Evolutionary conservation across 495 filamentous ascomycete genomes (phyloP).

Genomic region (Penicillium desertorum): DNA sequence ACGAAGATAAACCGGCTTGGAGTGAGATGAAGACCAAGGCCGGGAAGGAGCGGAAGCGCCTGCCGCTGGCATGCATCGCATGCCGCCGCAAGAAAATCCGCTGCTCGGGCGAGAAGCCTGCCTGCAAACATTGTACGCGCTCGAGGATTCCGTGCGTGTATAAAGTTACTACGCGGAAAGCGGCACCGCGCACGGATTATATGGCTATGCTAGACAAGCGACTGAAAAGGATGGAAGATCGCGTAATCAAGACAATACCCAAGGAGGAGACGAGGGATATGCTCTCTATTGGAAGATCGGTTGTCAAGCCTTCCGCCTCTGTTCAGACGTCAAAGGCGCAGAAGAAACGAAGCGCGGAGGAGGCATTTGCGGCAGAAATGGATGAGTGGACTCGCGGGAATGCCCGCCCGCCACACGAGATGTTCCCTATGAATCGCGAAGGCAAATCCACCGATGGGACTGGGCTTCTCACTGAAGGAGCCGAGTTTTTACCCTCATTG

Average conservation of each 20-base stretch:
- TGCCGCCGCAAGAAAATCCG: slow-evolving; percentile 97
- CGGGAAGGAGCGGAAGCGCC: slow-evolving; percentile 89
- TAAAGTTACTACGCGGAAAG: slow-evolving; percentile 93
- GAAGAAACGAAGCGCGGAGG: slow-evolving; percentile 84
- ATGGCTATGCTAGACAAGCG: slow-evolving; percentile 99
- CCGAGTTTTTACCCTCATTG: slow-evolving; percentile 77
- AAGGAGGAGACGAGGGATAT: slow-evolving; percentile 69
- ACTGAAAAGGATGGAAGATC: slow-evolving; percentile 92
- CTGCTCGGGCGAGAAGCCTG: slow-evolving; percentile 95
- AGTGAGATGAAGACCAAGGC: slow-evolving; percentile 97
- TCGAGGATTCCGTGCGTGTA: slow-evolving; percentile 98
- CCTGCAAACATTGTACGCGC: slow-evolving; percentile 93
- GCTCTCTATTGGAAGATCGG: slow-evolving; percentile 64
- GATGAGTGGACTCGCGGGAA: slow-evolving; percentile 74
- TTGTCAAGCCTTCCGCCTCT: slow-evolving; percentile 76
- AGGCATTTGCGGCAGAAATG: slow-evolving; percentile 81
- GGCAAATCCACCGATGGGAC: slow-evolving; percentile 66
- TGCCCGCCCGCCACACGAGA: slow-evolving; percentile 48
- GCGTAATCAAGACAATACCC: slow-evolving; percentile 93
- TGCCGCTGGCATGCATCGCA: slow-evolving; percentile 93
- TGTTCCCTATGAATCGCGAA: slow-evolving; percentile 56
- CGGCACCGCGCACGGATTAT: slow-evolving; percentile 94
- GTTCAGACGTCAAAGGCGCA: slow-evolving; percentile 55
- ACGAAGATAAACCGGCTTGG: slow-evolving; percentile 66
- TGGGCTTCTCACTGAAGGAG: slow-evolving; percentile 74